Conservation (phyloP, 495 filamentous ascomycete species). For the Aspergillus ellipticus region DNA sequence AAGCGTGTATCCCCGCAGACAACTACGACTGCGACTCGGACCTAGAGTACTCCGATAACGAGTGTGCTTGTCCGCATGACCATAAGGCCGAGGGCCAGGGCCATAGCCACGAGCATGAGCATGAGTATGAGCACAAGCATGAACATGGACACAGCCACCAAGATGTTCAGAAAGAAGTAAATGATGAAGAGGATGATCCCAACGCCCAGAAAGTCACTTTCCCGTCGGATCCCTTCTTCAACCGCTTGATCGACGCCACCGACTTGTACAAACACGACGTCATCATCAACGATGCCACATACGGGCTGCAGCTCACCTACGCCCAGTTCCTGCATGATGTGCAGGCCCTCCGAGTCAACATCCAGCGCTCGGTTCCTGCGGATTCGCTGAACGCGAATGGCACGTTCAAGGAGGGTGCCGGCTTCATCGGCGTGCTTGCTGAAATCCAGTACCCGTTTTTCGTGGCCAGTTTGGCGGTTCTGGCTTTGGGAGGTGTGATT, state of each 20-base stretch:
- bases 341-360: slow-evolving; percentile 8
- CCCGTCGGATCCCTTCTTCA: slow-evolving; percentile 13
- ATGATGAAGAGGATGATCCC: no score
- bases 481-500: slow-evolving; percentile 10
- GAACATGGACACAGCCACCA: background rate
- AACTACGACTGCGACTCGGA: slow-evolving; percentile 14
- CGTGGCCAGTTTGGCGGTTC: slow-evolving; percentile 12
- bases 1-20: slow-evolving; percentile 10
- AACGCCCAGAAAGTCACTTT: slow-evolving; percentile 3
- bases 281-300: slow-evolving; percentile 10
- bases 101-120: background rate
- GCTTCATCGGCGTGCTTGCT: slow-evolving; percentile 5
- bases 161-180: no score
- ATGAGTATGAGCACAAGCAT: slow-evolving; percentile 6
- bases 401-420: slow-evolving; percentile 7
- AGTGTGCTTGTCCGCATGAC: slow-evolving; percentile 9
- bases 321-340: slow-evolving; percentile 13
- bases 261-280: slow-evolving; percentile 6
- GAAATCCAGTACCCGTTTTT: slow-evolving; percentile 15
- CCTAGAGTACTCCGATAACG: slow-evolving; percentile 9
- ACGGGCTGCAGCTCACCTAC: slow-evolving; percentile 12
- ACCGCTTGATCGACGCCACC: slow-evolving; percentile 7
- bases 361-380: slow-evolving; percentile 1
- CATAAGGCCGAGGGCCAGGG: slow-evolving; percentile 4
- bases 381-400: slow-evolving; percentile 3